Percentiles rank a stretch among this genome's conserved stretches.
Conservation (phyloP, 78 protist genomes). For the Acrasis kona region DNA sequence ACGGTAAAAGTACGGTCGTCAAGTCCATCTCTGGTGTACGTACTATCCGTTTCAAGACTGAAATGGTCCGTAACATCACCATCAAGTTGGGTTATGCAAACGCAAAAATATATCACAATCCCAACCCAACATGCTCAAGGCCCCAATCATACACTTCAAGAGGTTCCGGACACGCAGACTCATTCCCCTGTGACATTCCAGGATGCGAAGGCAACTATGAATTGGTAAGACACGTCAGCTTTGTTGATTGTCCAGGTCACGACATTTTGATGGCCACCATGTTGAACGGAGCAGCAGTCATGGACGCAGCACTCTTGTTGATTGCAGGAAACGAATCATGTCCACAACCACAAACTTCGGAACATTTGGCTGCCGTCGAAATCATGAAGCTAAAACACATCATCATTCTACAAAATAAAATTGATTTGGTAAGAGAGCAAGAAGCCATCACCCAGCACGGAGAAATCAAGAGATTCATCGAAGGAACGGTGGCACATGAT, state of each 20-base stretch:
- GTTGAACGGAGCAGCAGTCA: slow-evolving; percentile 99
- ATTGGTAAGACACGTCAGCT: slow-evolving; percentile 73
- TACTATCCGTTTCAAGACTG: slow-evolving; percentile 88
- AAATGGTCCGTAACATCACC: slow-evolving; percentile 96
- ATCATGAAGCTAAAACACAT: slow-evolving; percentile 94
- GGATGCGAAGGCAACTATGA: slow-evolving; percentile 71
- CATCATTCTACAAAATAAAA: slow-evolving; percentile 99
- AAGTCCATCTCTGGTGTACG: slow-evolving; percentile 95
- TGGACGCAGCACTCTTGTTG: slow-evolving; percentile 99
- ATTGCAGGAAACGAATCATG: slow-evolving; percentile 94
- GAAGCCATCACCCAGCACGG: slow-evolving; percentile 48
- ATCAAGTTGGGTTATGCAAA: slow-evolving; percentile 99
- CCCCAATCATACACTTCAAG: slow-evolving; percentile 82
- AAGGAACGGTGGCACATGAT: slow-evolving; percentile 89
- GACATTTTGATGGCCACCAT: slow-evolving; percentile 99
- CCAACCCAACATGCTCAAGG: slow-evolving; percentile 69
- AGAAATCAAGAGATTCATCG: slow-evolving; percentile 80
- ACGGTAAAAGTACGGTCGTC: slow-evolving; percentile 99
- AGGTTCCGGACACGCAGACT: slow-evolving; percentile 51
- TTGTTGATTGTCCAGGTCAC: slow-evolving; percentile 94
- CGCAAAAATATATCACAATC: slow-evolving; percentile 93
- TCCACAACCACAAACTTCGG: slow-evolving; percentile 99
- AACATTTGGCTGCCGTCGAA: slow-evolving; percentile 99
- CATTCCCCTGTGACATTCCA: slow-evolving; percentile 40
- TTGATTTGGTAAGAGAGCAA: slow-evolving; percentile 84